phyloP scores from a whole-genome alignment of 2,329 filamentous ascomycete species.

The Diplodia intermedia region DNA sequence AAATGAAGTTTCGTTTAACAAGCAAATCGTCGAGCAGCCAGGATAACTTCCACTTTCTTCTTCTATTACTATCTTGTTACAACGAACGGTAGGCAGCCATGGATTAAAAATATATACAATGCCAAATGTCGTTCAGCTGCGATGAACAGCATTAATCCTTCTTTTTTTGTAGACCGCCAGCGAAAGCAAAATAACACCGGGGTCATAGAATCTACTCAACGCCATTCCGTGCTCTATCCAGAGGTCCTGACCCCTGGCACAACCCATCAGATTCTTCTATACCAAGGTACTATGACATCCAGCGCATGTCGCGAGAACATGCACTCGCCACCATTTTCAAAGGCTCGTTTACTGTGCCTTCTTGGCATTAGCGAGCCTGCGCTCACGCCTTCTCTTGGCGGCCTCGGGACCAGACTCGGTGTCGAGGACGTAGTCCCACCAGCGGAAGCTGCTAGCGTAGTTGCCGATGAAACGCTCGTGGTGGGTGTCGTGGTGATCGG shows the following conservation, averaged over 20 bases:
- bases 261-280: not conserved
- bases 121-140: slow-evolving; percentile 24
- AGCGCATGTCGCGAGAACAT: not conserved
- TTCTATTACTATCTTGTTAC: not conserved
- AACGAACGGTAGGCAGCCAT: slow-evolving; percentile 27
- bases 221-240: slow-evolving; percentile 11
- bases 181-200: slow-evolving; percentile 6
- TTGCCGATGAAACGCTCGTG: slow-evolving; percentile 99
- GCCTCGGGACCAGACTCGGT: slow-evolving; percentile 92
- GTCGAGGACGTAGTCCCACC: slow-evolving; percentile 96
- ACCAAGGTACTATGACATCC: not conserved
- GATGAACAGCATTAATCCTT: slow-evolving; percentile 23
- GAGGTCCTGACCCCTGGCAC: slow-evolving; percentile 7
- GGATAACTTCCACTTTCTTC: not conserved
- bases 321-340: not conserved
- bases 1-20: not conserved
- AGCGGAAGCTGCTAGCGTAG: slow-evolving; percentile 96
- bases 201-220: slow-evolving; percentile 6
- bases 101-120: slow-evolving; percentile 28
- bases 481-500: slow-evolving; percentile 94
- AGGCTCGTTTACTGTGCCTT: slow-evolving; percentile 58
- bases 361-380: slow-evolving; percentile 71
- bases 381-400: slow-evolving; percentile 80
- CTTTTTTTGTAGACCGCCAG: slow-evolving; percentile 5
- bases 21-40: not conserved